Evolutionary conservation across 192 early-diverging fungal genomes (phyloP).

Genomic region (Coemansia sp.): DNA sequence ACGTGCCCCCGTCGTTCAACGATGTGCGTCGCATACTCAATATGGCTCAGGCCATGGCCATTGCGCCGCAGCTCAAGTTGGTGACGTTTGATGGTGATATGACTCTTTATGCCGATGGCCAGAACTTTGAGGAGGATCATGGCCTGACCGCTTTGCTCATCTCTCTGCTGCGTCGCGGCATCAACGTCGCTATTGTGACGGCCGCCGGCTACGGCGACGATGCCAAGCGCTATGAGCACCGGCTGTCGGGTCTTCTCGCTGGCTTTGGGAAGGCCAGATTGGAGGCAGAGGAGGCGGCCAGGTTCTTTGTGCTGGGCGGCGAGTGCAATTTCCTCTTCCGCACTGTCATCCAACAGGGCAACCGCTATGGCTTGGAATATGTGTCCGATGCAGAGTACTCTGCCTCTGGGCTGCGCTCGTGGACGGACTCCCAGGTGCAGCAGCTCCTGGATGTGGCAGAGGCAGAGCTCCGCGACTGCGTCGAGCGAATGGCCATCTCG

Average conservation of each 20-base stretch:
- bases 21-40: conserved; percentile 89
- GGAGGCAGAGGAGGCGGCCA: conserved; percentile 43
- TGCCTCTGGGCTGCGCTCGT: conserved; percentile 36
- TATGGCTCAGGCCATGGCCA: conserved; percentile 79
- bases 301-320: conserved; percentile 84
- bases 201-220: conserved; percentile 84
- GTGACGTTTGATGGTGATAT: conserved; percentile 96
- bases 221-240: conserved; percentile 68
- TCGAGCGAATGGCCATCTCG: conserved; percentile 64
- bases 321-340: conserved; percentile 92
- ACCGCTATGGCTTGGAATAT: conserved; percentile 60
- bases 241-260: conserved; percentile 72
- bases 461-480: conserved; percentile 59
- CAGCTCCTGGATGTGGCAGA: conserved; percentile 76
- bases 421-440: conserved; percentile 59
- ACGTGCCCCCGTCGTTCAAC: conserved; percentile 91
- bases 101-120: conserved; percentile 89
- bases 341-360: conserved; percentile 45
- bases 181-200: conserved; percentile 84
- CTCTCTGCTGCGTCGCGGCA: conserved; percentile 59
- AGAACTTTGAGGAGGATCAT: conserved; percentile 72
- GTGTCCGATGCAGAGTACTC: conserved; percentile 52
- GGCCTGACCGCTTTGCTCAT: conserved; percentile 66
- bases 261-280: conserved; percentile 59
- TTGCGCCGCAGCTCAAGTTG: conserved; percentile 65